These are phyloP conservation scores for Aspergillus sp. DNA, from an alignment of 2,329 filamentous ascomycete genomes.

Conservation along the genomic window DNA sequence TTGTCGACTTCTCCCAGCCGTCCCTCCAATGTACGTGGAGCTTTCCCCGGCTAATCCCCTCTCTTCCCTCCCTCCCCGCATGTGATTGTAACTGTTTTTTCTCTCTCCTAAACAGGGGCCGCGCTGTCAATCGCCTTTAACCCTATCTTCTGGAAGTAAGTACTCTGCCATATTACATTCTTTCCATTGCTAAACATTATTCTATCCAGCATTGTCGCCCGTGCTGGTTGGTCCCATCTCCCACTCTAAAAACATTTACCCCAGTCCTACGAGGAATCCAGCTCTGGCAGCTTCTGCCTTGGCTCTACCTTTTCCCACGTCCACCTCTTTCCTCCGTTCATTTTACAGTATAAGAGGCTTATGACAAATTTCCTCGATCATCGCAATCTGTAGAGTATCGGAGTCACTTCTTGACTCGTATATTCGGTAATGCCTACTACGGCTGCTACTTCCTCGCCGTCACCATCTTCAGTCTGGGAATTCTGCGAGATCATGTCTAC, in stretches of 20 bases:
- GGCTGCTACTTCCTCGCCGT: slow-evolving; percentile 89
- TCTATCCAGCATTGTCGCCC: slow-evolving; percentile 70
- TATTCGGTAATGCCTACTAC: slow-evolving; percentile 75
- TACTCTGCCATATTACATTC: slow-evolving; percentile 24
- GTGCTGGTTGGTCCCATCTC: slow-evolving; percentile 63
- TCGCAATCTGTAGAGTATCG: slow-evolving; percentile 72
- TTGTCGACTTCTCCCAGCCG: slow-evolving; percentile 66
- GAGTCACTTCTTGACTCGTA: slow-evolving; percentile 82
- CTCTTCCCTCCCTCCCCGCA: slow-evolving; percentile 25
- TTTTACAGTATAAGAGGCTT: slow-evolving; percentile 10
- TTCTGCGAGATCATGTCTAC: slow-evolving; percentile 85
- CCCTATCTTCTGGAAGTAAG: slow-evolving; percentile 99
- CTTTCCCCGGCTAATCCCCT: slow-evolving; percentile 4
- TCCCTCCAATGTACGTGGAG: slow-evolving; percentile 63
- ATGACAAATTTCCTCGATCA: slow-evolving; percentile 16
- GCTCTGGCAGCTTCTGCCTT: background rate
- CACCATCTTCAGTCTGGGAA: slow-evolving; percentile 87
- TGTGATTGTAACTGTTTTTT: slow-evolving; percentile 28
- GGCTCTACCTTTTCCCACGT: background rate
- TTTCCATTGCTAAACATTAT: slow-evolving; percentile 16
- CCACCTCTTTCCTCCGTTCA: background rate
- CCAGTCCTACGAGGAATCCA: too few species aligned
- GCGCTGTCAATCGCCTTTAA: slow-evolving; percentile 86
- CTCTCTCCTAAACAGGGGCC: slow-evolving; percentile 61
- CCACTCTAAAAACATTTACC: slow-evolving; percentile 8